Evolutionary conservation across 106 monocot genomes (phyloP), one percentile per base, ranked within the genome.

Genomic region (Dendrobium huoshanense): DNA sequence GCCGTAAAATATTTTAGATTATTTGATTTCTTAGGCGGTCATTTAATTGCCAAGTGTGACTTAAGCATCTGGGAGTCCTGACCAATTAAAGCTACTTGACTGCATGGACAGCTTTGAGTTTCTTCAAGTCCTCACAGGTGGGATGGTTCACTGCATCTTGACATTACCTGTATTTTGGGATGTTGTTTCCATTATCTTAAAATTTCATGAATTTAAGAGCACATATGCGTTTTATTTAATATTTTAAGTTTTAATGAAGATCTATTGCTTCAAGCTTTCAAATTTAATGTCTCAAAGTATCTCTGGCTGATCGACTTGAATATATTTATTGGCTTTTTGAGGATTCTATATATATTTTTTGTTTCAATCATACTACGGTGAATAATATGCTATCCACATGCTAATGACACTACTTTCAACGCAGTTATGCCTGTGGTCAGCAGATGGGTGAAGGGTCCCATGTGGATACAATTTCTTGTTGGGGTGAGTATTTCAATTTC

Each of bases 401-500:
- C 27, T 19, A 73, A 31, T 73, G 15, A 2, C 37, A 18, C 42
- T n/a, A 13, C 74, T 85, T 19, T 83, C 70, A 24, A 75, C 83
- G 80, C 91, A 96, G 96, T 85, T 72, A 96, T 96, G 93, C 96
- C 96, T 54, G 27, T 96, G 61, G 91, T 96, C 18, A 83, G 82
- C 33, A 88, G 88, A 56, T 91, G 77, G 70, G 85, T 91, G 24
- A 91, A 88, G 73, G 91, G 96, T 41, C 96, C 96, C 1, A 93
- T 96, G 96, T 93, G 91, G 91, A 25, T 91, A 31, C 96, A 93
- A 78, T 93, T 91, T 68, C 82, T 96, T 84, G 72, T 93, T 85
- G 93, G 96, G 43, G 96, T 96, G 80, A 91, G 93, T 84, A 75
- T 55, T n/a, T 76, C 44, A 55, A 9, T 75, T 10, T 77, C 19